Conservation (phyloP, 192 early-diverging fungal genomes). For the Coemansia sp. region DNA sequence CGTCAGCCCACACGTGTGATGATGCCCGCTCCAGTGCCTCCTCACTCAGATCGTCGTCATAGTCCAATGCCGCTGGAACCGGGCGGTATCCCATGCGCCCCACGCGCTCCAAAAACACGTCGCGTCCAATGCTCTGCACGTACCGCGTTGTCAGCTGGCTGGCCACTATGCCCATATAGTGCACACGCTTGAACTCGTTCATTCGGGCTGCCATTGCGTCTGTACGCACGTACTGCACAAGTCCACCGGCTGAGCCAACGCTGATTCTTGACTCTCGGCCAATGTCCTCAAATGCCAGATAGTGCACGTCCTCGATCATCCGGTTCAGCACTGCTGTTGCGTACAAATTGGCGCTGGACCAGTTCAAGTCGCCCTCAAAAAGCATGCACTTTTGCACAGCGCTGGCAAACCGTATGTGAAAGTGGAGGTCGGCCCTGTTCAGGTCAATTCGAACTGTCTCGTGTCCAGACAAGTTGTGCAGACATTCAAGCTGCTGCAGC, state of each 20-base stretch:
- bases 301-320: slow-evolving; percentile 34
- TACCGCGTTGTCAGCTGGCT: slow-evolving; percentile 23
- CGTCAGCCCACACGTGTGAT: slow-evolving; percentile 17
- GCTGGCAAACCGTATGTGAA: slow-evolving; percentile 29
- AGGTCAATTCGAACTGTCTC: slow-evolving; percentile 1
- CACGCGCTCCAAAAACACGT: slow-evolving; percentile 22
- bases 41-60: slow-evolving; percentile 26
- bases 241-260: not conserved
- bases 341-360: slow-evolving; percentile 33
- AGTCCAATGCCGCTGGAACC: slow-evolving; percentile 26
- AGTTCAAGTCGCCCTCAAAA: slow-evolving; percentile 25
- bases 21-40: slow-evolving; percentile 22
- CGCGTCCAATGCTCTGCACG: slow-evolving; percentile 21
- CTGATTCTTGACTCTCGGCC: slow-evolving; percentile 1
- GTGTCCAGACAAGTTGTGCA: not conserved
- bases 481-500: slow-evolving; percentile 13
- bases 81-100: slow-evolving; percentile 19
- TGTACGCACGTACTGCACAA: slow-evolving; percentile 6
- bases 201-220: slow-evolving; percentile 11
- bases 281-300: slow-evolving; percentile 25
- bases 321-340: slow-evolving; percentile 44
- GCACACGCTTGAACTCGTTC: slow-evolving; percentile 20
- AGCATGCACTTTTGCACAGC: slow-evolving; percentile 26
- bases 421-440: slow-evolving; percentile 25
- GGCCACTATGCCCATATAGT: slow-evolving; percentile 29